phyloP scores from a whole-genome alignment of 176 grass and related monocot genomes.

The Raddia guianensis region DNA sequence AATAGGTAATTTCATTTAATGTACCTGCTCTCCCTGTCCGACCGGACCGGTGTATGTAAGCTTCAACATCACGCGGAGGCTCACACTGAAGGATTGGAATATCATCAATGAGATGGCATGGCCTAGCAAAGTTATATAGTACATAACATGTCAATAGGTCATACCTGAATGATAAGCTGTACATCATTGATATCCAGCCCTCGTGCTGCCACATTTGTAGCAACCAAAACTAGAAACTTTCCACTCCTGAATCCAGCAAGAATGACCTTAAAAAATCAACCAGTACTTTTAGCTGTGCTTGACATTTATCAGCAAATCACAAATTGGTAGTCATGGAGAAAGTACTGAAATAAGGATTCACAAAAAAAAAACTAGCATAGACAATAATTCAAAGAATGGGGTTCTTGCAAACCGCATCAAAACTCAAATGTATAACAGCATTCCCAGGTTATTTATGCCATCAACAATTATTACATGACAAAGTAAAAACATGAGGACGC shows the following conservation, averaged over 20 bases:
- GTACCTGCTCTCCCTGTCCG: slow-evolving; percentile 94
- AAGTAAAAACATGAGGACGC: not conserved
- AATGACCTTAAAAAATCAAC: slow-evolving; percentile 67
- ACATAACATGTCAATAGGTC: not conserved
- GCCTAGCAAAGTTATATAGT: not conserved
- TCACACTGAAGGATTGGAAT: slow-evolving; percentile 69
- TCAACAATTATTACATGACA: not conserved
- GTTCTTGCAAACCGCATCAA: not conserved
- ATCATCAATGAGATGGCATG: slow-evolving; percentile 7
- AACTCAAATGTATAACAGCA: not conserved
- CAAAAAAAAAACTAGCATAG: not conserved
- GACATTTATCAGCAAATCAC: not conserved
- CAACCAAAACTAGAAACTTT: slow-evolving; percentile 90
- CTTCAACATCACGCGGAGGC: slow-evolving; percentile 96
- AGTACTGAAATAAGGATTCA: not conserved
- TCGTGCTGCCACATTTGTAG: slow-evolving; percentile 95
- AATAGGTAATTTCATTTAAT: not conserved
- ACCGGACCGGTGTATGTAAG: slow-evolving; percentile 93
- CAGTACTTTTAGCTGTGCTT: not conserved
- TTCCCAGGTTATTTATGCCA: not conserved
- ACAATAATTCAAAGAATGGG: not conserved
- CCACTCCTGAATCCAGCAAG: slow-evolving; percentile 90
- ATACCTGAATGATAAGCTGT: slow-evolving; percentile 97
- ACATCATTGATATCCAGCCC: slow-evolving; percentile 96
- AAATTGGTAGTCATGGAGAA: not conserved